phyloP scores from a whole-genome alignment of 192 early-diverging fungal species.

The Gaertneriomyces sp. region DNA sequence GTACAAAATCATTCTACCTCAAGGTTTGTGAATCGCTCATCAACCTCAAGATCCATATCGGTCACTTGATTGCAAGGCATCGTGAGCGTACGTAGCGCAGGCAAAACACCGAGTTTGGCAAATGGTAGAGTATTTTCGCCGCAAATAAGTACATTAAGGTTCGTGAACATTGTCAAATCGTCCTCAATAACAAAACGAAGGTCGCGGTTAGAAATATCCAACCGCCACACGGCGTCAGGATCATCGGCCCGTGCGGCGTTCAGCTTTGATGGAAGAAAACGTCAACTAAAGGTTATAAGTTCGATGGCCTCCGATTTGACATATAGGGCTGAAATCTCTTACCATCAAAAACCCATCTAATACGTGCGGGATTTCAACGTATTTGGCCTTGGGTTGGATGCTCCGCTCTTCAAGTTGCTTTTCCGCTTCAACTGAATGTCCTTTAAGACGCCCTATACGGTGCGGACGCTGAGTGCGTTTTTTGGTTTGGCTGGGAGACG shows the following conservation, averaged over 20 bases:
- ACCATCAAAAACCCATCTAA: slow-evolving; percentile 49
- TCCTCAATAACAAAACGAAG: slow-evolving; percentile 52
- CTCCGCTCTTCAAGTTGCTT: too few relatives aligned
- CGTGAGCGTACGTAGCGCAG: slow-evolving; percentile 34
- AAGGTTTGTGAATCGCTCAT: slow-evolving; percentile 40
- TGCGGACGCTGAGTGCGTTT: too few relatives aligned
- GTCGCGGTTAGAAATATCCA: slow-evolving; percentile 37
- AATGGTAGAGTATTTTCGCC: slow-evolving; percentile 50
- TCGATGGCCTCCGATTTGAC: background rate
- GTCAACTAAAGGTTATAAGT: background rate
- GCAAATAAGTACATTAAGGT: slow-evolving; percentile 43
- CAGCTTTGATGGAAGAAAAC: slow-evolving; percentile 29
- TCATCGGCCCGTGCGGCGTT: slow-evolving; percentile 45
- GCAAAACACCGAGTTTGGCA: slow-evolving; percentile 43
- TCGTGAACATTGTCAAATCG: slow-evolving; percentile 50
- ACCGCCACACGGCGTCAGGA: slow-evolving; percentile 45
- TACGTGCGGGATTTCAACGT: slow-evolving; percentile 43
- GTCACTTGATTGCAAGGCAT: slow-evolving; percentile 50
- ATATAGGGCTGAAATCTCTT: background rate
- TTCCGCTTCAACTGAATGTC: too few relatives aligned
- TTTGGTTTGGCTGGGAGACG: too few relatives aligned
- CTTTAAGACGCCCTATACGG: too few relatives aligned
- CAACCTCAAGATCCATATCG: slow-evolving; percentile 53
- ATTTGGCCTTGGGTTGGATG: slow-evolving; percentile 20
- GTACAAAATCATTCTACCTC: slow-evolving; percentile 15